Percentiles rank a stretch among this genome's conserved stretches.
These are phyloP conservation scores for Candida incommunis DNA, from an alignment of 805 yeast species.

Conservation along the genomic window DNA sequence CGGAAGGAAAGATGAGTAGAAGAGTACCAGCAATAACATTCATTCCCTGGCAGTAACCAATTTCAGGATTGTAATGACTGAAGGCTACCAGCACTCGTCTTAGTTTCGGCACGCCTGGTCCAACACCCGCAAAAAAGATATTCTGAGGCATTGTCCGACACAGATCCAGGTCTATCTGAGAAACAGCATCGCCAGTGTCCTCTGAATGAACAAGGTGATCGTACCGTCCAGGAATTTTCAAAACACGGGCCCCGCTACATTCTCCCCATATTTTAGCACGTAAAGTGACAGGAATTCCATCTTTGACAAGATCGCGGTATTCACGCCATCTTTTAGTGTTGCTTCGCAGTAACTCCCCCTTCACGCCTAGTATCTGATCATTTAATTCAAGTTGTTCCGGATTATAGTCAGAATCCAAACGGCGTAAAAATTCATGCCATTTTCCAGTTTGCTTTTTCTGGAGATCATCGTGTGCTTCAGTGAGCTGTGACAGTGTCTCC, in stretches of 20 bases:
- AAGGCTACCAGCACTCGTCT: constrained; percentile 59
- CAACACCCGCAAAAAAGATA: constrained; percentile 36
- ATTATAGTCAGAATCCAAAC: constrained; percentile 17
- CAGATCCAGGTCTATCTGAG: constrained; percentile 39
- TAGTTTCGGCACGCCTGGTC: constrained; percentile 40
- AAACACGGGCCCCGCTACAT: constrained; percentile 34
- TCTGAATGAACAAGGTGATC: constrained; percentile 17
- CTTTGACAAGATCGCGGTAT: constrained; percentile 24
- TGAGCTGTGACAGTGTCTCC: constrained; percentile 22
- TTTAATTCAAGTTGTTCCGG: constrained; percentile 13
- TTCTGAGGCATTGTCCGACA: constrained; percentile 43
- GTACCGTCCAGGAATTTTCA: constrained; percentile 34
- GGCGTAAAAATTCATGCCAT: constrained; percentile 34
- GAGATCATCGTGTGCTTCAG: constrained; percentile 30
- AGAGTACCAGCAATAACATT: constrained; percentile 78
- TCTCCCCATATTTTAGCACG: constrained; percentile 39
- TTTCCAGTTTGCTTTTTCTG: constrained; percentile 25
- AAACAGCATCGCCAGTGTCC: constrained; percentile 22
- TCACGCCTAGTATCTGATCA: constrained; percentile 5
- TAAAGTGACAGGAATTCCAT: constrained; percentile 36
- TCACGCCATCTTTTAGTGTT: constrained; percentile 16
- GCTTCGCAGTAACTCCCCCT: constrained; percentile 25
- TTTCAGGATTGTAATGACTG: constrained; percentile 31
- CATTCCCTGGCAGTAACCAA: constrained; percentile 66
- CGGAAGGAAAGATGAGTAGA: constrained; percentile 59